These are phyloP conservation scores for Fraxinus angustifolia DNA, from an alignment of 305 asterid species.

Conservation along the genomic window DNA sequence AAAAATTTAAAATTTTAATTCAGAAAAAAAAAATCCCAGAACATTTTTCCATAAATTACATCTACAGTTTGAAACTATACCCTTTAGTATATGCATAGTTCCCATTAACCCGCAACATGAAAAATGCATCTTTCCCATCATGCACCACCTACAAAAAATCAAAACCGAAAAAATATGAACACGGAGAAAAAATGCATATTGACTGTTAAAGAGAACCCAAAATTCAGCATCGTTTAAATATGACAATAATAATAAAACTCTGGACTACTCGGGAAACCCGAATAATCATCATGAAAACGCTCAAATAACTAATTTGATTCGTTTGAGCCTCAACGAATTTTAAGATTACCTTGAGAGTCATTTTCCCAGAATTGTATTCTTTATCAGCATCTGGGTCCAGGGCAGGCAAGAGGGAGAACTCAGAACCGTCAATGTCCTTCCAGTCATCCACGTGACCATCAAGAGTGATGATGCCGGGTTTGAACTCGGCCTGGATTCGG, in stretches of 20 bases:
- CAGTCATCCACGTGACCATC: constrained; percentile 56
- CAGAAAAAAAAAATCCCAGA: neutral
- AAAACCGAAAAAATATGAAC: constrained; percentile 19
- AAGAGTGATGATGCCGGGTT: constrained; percentile 53
- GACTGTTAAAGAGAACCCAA: neutral
- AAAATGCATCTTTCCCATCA: constrained; percentile 55
- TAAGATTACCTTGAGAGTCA: constrained; percentile 45
- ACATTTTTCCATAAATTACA: neutral
- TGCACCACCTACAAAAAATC: constrained; percentile 41
- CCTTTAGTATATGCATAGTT: constrained; percentile 54
- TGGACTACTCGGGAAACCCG: neutral
- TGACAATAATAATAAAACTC: neutral
- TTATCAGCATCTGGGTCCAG: constrained; percentile 52
- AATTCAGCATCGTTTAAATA: neutral
- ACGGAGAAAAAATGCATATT: neutral
- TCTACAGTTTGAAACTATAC: constrained; percentile 23
- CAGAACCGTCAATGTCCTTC: constrained; percentile 40
- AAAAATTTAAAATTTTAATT: neutral
- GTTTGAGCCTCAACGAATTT: neutral
- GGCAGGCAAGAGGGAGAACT: constrained; percentile 49
- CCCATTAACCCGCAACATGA: constrained; percentile 57
- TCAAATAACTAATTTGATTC: neutral
- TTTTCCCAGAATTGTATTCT: constrained; percentile 46
- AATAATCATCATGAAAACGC: neutral
- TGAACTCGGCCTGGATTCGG: constrained; percentile 43